phyloP scores from a whole-genome alignment of 2,329 filamentous ascomycete genomes.

The Neopestalotiopsis sp. region DNA sequence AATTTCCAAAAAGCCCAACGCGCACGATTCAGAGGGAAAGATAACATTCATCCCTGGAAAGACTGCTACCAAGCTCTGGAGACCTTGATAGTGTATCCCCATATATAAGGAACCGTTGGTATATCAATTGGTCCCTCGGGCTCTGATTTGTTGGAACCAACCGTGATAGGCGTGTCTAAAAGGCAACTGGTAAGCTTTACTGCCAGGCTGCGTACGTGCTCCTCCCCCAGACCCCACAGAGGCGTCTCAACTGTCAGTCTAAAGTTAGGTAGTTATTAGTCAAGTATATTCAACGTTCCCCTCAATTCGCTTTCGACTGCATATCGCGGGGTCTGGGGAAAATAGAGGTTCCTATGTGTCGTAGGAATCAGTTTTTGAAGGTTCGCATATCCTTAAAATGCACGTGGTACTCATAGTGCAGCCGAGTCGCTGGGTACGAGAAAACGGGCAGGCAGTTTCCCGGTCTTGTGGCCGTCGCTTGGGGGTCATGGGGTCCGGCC shows the following conservation, averaged over 20 bases:
- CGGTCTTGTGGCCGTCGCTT: slow-evolving; percentile 2
- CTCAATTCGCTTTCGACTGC: neutral
- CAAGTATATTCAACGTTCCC: neutral
- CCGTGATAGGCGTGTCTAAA: neutral
- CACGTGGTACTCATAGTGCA: slow-evolving; percentile 3
- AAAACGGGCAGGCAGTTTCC: neutral
- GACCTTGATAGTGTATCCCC: neutral
- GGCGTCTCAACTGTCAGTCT: slow-evolving; percentile 3
- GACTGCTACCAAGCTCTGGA: neutral
- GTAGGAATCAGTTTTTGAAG: neutral
- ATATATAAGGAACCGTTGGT: neutral
- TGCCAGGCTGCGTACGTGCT: neutral
- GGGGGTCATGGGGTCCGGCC: slow-evolving; percentile 1
- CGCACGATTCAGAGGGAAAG: neutral
- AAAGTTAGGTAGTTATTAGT: neutral
- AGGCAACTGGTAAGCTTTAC: no score
- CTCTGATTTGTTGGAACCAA: neutral
- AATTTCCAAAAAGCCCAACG: neutral
- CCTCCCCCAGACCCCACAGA: slow-evolving; percentile 7
- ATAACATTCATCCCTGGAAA: neutral
- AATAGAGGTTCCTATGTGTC: neutral
- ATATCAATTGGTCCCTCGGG: neutral
- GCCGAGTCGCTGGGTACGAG: neutral
- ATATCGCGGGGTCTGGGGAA: slow-evolving; percentile 8
- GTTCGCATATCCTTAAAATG: neutral